Conservation (phyloP, 106 monocot genomes). For the Gastrodia elata region DNA sequence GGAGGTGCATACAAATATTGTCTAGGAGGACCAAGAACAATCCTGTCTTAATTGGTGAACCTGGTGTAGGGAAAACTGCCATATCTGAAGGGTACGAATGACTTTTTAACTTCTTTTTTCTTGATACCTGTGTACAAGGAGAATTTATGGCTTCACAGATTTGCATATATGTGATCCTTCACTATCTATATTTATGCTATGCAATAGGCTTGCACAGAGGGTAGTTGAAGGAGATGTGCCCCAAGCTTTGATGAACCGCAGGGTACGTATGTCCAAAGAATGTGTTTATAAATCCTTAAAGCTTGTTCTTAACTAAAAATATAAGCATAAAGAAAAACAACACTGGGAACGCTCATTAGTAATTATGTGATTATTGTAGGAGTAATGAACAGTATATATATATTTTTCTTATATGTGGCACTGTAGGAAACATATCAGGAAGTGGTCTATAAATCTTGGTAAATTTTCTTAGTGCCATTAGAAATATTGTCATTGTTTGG, state of each 20-base stretch:
- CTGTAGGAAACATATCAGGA: no score
- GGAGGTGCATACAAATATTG: slow-evolving; percentile 97
- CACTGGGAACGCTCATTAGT: neutral
- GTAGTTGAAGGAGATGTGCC: slow-evolving; percentile 98
- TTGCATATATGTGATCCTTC: neutral
- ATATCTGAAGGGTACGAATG: slow-evolving; percentile 93
- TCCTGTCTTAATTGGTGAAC: slow-evolving; percentile 98
- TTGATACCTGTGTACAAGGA: neutral
- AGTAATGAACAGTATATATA: neutral
- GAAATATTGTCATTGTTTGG: no score
- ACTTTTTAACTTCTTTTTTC: neutral
- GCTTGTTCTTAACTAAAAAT: slow-evolving; percentile 2
- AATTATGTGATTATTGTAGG: neutral
- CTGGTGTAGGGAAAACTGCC: slow-evolving; percentile 99
- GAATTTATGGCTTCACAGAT: neutral
- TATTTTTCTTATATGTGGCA: no score
- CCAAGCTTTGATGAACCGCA: slow-evolving; percentile 95
- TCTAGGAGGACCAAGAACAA: slow-evolving; percentile 98
- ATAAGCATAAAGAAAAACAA: neutral
- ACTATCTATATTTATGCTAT: neutral
- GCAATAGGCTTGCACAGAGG: slow-evolving; percentile 89
- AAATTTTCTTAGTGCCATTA: no score
- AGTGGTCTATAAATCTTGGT: no score
- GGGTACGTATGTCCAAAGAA: slow-evolving; percentile 21
- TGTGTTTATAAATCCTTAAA: neutral